A percentile compares a stretch with the other conserved stretches of the same genome.
These are phyloP conservation scores for Zymoseptoria brevis DNA, from an alignment of 2,329 filamentous ascomycete genomes.

Conservation along the genomic window DNA sequence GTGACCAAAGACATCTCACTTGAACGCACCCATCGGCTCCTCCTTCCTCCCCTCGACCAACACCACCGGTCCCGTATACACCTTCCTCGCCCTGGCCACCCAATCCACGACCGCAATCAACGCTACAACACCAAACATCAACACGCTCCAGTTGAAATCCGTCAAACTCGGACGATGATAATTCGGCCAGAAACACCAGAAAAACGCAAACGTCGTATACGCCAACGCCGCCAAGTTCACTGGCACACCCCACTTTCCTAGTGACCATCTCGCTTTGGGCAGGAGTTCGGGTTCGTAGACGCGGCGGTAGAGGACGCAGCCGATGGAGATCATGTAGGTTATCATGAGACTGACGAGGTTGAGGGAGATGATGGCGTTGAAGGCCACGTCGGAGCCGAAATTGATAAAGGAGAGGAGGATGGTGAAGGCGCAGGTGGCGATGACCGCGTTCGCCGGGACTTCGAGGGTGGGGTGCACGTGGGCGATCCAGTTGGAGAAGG, in stretches of 20 bases:
- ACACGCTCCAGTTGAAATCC: slow-evolving; percentile 12
- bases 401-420: slow-evolving; percentile 22
- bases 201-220: slow-evolving; percentile 32
- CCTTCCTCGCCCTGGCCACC: slow-evolving; percentile 11
- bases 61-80: slow-evolving; percentile 16
- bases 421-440: slow-evolving; percentile 18
- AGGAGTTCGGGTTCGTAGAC: slow-evolving; percentile 32
- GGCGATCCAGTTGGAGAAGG: slow-evolving; percentile 16
- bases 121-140: slow-evolving; percentile 17
- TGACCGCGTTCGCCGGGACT: slow-evolving; percentile 21
- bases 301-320: slow-evolving; percentile 34
- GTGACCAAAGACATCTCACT: too few relatives aligned
- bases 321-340: slow-evolving; percentile 36
- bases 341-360: slow-evolving; percentile 33
- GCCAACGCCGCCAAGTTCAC: slow-evolving; percentile 32
- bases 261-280: slow-evolving; percentile 32
- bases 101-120: slow-evolving; percentile 15
- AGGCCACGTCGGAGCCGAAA: slow-evolving; percentile 21
- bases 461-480: slow-evolving; percentile 7
- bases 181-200: slow-evolving; percentile 37
- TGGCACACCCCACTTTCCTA: slow-evolving; percentile 32
- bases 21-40: background rate
- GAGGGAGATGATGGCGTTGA: slow-evolving; percentile 35
- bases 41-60: background rate
- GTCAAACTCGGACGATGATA: slow-evolving; percentile 3